Evolutionary conservation across 2,329 filamentous ascomycete species (phyloP), one percentile per base, ranked within the genome.

Genomic region (Cryphonectria parasitica): DNA sequence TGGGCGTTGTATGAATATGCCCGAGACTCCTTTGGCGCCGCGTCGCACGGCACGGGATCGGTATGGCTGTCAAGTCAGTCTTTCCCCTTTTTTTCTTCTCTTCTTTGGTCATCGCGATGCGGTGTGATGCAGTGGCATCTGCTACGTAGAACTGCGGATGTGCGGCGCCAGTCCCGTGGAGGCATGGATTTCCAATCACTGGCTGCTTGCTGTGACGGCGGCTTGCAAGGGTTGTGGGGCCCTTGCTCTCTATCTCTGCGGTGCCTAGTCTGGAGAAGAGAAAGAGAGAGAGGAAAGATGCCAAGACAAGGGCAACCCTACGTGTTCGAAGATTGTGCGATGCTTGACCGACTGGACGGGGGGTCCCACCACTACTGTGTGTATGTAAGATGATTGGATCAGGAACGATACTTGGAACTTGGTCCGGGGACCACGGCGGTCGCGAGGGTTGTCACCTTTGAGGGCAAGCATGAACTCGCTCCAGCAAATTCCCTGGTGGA

Each of bases 41-140:
- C 34, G 8, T 15, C 7, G 8, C 58, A 61, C 19, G 34, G 58
- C 58, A 39, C 58, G 58, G 58, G 31, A 39, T 34, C 34, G 34
- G 54, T 17, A 19, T 58, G 15, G 54, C 28, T 31, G 28, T 31
- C 45, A 49, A 31, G 22, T n/a, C 45, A 22, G 22, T 10, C 45
- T 31, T 3, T 6, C 5, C 22, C 10, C n/a, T 54, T 17, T n/a
- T 22, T 28, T 56, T 22, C 6, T 7, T 49, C 17, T 17, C 17
- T n/a, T 4, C 4, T 31, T 58, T 31, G 58, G 58, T n/a, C 58
- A n/a, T 31, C 17, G 58, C 34, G 31, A 61, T 61, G 58, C 58
- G 58, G 22, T n/a, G 58, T 61, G 58, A 61, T 61, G 58, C 58
- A 22, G 58, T 61, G 34, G 58, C 58, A 61, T 61, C 13, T 36